These are phyloP conservation scores for Brassica carinata DNA, from an alignment of 345 rosid species.

Conservation along the genomic window DNA sequence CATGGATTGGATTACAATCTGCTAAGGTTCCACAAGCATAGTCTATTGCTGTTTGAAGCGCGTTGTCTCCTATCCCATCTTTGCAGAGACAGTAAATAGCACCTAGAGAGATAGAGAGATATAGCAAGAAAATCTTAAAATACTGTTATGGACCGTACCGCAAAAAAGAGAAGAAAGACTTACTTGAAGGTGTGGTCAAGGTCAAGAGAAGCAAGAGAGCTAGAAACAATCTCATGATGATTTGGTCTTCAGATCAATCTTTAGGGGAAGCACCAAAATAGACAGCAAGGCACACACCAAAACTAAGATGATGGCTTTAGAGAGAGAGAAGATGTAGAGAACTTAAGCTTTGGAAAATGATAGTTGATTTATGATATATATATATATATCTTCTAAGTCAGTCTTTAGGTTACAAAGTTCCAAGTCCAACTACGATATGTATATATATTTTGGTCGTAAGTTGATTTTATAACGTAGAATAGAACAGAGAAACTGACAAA, in stretches of 20 bases:
- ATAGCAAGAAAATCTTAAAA: background rate
- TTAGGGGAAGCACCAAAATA: conserved; percentile 18
- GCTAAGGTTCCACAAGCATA: conserved; percentile 97
- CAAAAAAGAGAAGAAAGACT: conserved; percentile 31
- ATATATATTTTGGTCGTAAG: background rate
- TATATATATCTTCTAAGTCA: conserved; percentile 11
- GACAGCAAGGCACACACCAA: conserved; percentile 11
- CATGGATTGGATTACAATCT: conserved; percentile 59
- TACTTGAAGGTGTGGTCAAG: conserved; percentile 68
- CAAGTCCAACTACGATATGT: background rate
- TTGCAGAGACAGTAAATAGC: conserved; percentile 86
- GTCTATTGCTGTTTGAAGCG: conserved; percentile 71
- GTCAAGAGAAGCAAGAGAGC: conserved; percentile 57
- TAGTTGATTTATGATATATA: background rate
- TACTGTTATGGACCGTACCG: background rate
- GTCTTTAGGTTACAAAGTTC: conserved; percentile 20
- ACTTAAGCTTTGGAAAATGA: conserved; percentile 15
- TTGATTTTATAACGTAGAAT: conserved; percentile 17
- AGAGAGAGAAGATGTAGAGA: background rate
- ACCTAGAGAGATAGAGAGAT: conserved; percentile 40
- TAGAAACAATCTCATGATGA: conserved; percentile 62
- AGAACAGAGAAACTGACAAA: conserved; percentile 22
- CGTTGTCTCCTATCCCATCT: conserved; percentile 59
- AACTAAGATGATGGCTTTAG: conserved; percentile 30
- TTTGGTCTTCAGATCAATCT: conserved; percentile 18